Evolutionary conservation across 192 early-diverging fungal species (phyloP).

Genomic region (Chytriomyces hyalinus): DNA sequence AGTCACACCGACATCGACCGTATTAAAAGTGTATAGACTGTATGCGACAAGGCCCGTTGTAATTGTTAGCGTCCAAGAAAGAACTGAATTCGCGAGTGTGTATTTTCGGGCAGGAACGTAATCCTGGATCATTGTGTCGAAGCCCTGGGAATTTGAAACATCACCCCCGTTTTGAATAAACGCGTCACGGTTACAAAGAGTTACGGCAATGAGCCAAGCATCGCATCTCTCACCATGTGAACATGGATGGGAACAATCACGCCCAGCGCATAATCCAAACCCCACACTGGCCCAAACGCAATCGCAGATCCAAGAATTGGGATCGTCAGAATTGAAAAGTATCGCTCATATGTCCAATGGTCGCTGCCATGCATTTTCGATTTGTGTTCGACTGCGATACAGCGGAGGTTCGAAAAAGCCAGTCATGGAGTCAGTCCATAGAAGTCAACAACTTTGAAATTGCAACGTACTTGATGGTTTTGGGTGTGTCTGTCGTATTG

Average conservation of each 20-base stretch:
- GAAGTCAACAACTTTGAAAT: neutral
- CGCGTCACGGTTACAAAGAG: neutral
- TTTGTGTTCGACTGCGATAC: neutral
- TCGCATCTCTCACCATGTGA: conserved; percentile 62
- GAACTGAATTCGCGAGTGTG: conserved; percentile 63
- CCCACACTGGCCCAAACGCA: conserved; percentile 76
- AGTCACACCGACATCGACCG: conserved; percentile 92
- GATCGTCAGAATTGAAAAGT: conserved; percentile 71
- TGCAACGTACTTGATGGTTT: neutral
- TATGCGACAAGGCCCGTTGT: conserved; percentile 77
- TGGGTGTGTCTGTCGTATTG: too few relatives aligned
- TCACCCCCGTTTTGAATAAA: too few relatives aligned
- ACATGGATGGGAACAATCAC: conserved; percentile 88
- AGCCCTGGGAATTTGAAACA: conserved; percentile 50
- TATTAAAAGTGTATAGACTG: conserved; percentile 93
- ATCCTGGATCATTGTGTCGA: conserved; percentile 73
- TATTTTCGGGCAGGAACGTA: conserved; percentile 78
- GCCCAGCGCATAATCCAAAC: conserved; percentile 86
- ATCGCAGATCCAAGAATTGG: conserved; percentile 81
- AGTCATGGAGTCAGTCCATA: neutral
- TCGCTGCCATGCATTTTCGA: conserved; percentile 78
- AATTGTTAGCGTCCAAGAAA: conserved; percentile 66
- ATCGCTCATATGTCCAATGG: conserved; percentile 96
- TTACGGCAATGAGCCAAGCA: neutral
- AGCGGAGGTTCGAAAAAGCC: neutral